Evolutionary conservation across 2,329 filamentous ascomycete genomes (phyloP).

Genomic region (Colletotrichum lupini): DNA sequence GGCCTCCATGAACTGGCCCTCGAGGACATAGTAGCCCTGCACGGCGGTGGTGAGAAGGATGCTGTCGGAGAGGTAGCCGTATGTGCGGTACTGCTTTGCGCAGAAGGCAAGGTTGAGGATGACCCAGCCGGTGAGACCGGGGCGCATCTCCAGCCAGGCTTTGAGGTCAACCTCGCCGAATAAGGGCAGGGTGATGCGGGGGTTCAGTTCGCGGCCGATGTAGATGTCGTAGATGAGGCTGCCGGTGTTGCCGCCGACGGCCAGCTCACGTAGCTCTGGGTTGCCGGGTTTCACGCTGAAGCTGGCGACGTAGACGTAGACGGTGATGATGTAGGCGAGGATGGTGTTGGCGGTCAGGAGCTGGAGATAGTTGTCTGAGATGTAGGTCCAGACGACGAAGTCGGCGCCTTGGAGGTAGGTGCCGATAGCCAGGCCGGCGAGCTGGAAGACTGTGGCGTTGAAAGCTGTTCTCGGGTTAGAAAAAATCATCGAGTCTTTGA

Average conservation of each 20-base stretch:
- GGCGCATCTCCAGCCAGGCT: slow-evolving; percentile 75
- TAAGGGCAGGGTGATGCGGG: slow-evolving; percentile 71
- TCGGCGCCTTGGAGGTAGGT: slow-evolving; percentile 73
- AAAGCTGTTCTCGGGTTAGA: slow-evolving; percentile 1
- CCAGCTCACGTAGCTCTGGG: slow-evolving; percentile 70
- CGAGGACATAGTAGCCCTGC: slow-evolving; percentile 75
- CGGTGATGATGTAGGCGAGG: slow-evolving; percentile 68
- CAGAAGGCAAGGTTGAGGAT: slow-evolving; percentile 76
- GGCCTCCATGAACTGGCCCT: slow-evolving; percentile 76
- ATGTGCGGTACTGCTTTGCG: slow-evolving; percentile 76
- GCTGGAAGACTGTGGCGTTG: slow-evolving; percentile 23
- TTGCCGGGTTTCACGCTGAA: slow-evolving; percentile 74
- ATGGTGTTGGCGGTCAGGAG: slow-evolving; percentile 74
- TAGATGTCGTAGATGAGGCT: slow-evolving; percentile 82
- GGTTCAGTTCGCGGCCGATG: slow-evolving; percentile 81
- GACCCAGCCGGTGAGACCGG: slow-evolving; percentile 77
- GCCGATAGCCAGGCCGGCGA: slow-evolving; percentile 54
- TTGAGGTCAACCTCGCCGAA: slow-evolving; percentile 78
- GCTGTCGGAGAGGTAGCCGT: slow-evolving; percentile 75
- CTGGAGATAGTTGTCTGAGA: slow-evolving; percentile 77
- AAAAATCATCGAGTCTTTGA: accelerated
- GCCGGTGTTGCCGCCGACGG: slow-evolving; percentile 73
- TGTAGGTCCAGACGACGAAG: slow-evolving; percentile 77
- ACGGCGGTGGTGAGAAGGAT: slow-evolving; percentile 73
- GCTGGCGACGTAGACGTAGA: slow-evolving; percentile 72